Conservation (phyloP, 805 yeast species). For the Saturnispora quitensis region DNA sequence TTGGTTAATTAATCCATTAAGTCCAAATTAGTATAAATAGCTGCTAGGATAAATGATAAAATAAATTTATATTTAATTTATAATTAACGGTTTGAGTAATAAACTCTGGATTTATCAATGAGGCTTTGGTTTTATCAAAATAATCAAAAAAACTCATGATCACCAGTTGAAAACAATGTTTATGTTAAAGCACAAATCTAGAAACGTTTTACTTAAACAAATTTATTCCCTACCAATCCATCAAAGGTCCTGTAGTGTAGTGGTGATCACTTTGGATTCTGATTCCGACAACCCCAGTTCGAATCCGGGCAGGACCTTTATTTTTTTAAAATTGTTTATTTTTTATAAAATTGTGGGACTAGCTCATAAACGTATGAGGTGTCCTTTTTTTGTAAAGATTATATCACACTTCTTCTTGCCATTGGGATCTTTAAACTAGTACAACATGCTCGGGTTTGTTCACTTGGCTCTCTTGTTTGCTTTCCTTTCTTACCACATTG, state of each 20-base stretch:
- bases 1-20: too few species aligned
- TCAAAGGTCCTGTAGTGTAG: slow-evolving; percentile 24
- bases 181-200: too few species aligned
- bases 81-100: too few species aligned
- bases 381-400: not conserved
- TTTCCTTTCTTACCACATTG: slow-evolving; percentile 17
- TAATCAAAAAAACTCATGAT: too few species aligned
- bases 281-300: slow-evolving; percentile 31
- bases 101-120: too few species aligned
- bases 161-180: too few species aligned
- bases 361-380: slow-evolving; percentile 9
- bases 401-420: not conserved
- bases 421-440: not conserved
- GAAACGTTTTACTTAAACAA: too few species aligned
- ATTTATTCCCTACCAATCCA: not conserved
- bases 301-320: slow-evolving; percentile 30
- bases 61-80: too few species aligned
- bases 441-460: slow-evolving; percentile 3
- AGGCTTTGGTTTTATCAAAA: too few species aligned
- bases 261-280: slow-evolving; percentile 31
- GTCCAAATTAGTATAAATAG: too few species aligned
- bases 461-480: slow-evolving; percentile 9
- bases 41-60: too few species aligned
- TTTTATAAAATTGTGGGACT: slow-evolving; percentile 3
- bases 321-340: too few species aligned